Conservation (phyloP, 2,329 filamentous ascomycete genomes). For the Epichloe scottii region DNA sequence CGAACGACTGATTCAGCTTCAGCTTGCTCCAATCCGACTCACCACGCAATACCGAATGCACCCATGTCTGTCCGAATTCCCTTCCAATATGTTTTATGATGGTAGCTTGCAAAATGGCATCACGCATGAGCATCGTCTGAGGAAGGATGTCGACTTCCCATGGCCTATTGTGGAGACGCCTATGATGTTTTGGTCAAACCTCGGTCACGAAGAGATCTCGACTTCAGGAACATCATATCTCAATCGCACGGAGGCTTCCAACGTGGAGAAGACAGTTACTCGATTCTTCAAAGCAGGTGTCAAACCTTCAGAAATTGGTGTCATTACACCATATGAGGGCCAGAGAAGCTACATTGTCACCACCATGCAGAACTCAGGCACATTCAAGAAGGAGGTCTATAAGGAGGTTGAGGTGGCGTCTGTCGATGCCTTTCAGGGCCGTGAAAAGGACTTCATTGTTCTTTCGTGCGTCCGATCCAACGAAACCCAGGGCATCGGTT, state of each 20-base stretch:
- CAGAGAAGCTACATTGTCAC: constrained; percentile 97
- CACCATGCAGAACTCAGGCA: constrained; percentile 97
- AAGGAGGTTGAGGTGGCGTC: constrained; percentile 98
- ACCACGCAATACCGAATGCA: constrained; percentile 99
- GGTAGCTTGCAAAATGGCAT: constrained; percentile 95
- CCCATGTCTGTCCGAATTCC: constrained; percentile 90
- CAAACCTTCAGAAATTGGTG: constrained; percentile 85
- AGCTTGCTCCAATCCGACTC: constrained; percentile 77
- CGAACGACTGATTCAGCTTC: constrained; percentile 87
- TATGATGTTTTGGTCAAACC: constrained; percentile 99
- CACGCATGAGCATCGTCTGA: constrained; percentile 74
- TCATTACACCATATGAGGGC: constrained; percentile 97
- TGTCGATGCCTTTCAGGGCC: constrained; percentile 95
- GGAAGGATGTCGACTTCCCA: constrained; percentile 91
- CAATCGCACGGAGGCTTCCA: constrained; percentile 91
- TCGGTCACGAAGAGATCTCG: constrained; percentile 95
- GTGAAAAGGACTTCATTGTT: constrained; percentile 98
- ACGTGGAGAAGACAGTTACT: constrained; percentile 96
- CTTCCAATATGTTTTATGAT: constrained; percentile 99
- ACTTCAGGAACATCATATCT: constrained; percentile 96
- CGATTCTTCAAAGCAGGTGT: constrained; percentile 98
- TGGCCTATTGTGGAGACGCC: constrained; percentile 90
- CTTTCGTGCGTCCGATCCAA: constrained; percentile 96
- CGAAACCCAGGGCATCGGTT: constrained; percentile 97
- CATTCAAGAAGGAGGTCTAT: constrained; percentile 96